Base-by-base conservation (phyloP, 2,329 filamentous ascomycete species). In the Colletotrichum australisinense region DNA sequence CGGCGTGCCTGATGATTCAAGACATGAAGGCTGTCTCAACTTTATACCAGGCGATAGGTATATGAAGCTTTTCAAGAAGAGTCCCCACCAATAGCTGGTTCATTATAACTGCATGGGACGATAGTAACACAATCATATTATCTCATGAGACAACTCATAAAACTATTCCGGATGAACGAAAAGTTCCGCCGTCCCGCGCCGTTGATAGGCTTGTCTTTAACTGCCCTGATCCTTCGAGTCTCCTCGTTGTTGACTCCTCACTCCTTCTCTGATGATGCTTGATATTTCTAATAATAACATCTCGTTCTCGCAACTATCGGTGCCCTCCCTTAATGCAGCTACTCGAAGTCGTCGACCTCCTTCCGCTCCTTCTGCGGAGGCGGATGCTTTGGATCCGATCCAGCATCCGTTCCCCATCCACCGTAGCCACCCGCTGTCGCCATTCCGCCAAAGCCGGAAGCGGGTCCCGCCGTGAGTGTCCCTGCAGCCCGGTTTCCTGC, bases 401-500 rank as follows among this genome's bases (percentile, higher is more conserved):
- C 79, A 8, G 78, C 77, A 32, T 75, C 74, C 0, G 74, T 75
- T 0, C 83, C 83, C 83, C 82, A 84, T 4, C 83, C 82, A 2
- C 83, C 82, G 35, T 69, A 74, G 1, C 82, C 82, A 1, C 75
- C 79, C 0, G 76, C 80, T 11, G 79, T 78, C 0, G 76, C 79
- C 35, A 76, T 46, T 4, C 82, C 80, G 1, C 73, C 80, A 2
- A 84, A 70, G 1, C 83, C 80, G 16, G 78, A 75, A 1, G 78
- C 72, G 3, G 76, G 62, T 2, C 84, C 84, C 30, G 77, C 65
- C 22, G 76, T 69, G 5, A 82, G 65, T 5, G 76, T 81, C 7
- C 83, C 83, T 4, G 83, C 82, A 24, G 81, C 76, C 68, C 84
- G 82, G 67, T 86, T 84, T 65, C 79, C 81, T 46, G 78, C 84